A percentile compares a stretch with the other conserved stretches of the same genome.
Evolutionary conservation across 2,329 filamentous ascomycete genomes (phyloP).

Genomic region (Fusarium sororula): DNA sequence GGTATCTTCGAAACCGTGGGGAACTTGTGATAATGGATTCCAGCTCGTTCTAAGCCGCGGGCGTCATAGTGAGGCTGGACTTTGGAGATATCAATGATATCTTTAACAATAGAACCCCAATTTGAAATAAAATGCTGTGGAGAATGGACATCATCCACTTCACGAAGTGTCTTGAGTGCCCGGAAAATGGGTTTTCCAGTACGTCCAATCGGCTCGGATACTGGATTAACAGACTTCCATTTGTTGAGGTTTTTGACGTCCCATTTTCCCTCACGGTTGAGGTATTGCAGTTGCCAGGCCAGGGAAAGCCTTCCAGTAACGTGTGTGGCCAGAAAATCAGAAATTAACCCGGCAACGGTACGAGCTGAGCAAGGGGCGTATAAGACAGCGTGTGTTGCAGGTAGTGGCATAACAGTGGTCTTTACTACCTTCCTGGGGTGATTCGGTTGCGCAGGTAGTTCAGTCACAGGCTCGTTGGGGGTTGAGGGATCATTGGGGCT

Average conservation of each 20-base stretch:
- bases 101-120: constrained; percentile 74
- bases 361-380: constrained; percentile 82
- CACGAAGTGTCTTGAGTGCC: constrained; percentile 91
- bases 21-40: constrained; percentile 83
- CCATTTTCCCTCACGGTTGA: constrained; percentile 94
- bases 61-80: constrained; percentile 92
- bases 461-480: constrained; percentile 52
- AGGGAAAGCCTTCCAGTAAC: constrained; percentile 82
- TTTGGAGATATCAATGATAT: constrained; percentile 90
- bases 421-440: constrained; percentile 68
- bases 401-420: constrained; percentile 75
- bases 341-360: constrained; percentile 81
- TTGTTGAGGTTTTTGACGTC: constrained; percentile 96
- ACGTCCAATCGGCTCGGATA: constrained; percentile 77
- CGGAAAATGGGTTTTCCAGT: constrained; percentile 70
- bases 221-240: constrained; percentile 82
- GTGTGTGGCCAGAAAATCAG: constrained; percentile 79
- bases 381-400: constrained; percentile 84
- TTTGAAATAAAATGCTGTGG: constrained; percentile 75
- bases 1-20: constrained; percentile 93
- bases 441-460: constrained; percentile 58
- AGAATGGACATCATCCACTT: constrained; percentile 85
- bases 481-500: constrained; percentile 57
- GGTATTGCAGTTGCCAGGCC: constrained; percentile 90
- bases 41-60: constrained; percentile 69